Base-by-base conservation (phyloP, 768 basidiomycete species). In the Rhizopogon roseolus region DNA sequence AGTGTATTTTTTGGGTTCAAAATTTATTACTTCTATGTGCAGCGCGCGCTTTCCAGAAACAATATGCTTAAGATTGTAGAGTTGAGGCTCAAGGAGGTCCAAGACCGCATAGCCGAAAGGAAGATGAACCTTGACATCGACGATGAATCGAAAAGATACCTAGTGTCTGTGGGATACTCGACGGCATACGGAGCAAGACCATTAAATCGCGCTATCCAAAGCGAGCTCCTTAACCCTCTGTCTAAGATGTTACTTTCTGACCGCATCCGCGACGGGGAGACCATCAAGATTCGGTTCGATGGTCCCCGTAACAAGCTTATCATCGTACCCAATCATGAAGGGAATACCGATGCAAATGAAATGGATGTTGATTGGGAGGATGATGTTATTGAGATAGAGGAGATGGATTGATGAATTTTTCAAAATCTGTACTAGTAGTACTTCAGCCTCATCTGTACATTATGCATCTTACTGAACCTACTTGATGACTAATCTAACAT, bases 181-280 rank as follows among this genome's bases (percentile, higher is more conserved):
- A 76, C 92, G 1, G 73, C 77, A 17, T 97, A 96, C 64, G 94
- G 96, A 59, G 96, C 95, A 53, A 84, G 96, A 40, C 97, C 96
- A 1, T 79, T 98, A 58, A 91, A 92, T 65, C 82, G 94, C 34
- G 81, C 90, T 4, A 95, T 99, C 60, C 95, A 97, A 71, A 86
- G 80, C 61, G 93, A 98, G 63, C 77, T 99, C 36, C 78, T 98
- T 62, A 95, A 97, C 66, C 96, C 95, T 11, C 73, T 98, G 37
- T 91, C 92, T 14, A 74, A 88, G 53, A 79, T 89, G 76, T 77
- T 98, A 41, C 82, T 98, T 45, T 86, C 91, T 39, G 90, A 89
- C 60, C 80, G 84, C 41, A 75, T 98, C 49, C 76, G 83, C 40
- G 93, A 98, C 50, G 86, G 85, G 13, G 96, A 98, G 70, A 79